Base-by-base conservation (phyloP, 2,329 filamentous ascomycete species). In the Periconia sp. region DNA sequence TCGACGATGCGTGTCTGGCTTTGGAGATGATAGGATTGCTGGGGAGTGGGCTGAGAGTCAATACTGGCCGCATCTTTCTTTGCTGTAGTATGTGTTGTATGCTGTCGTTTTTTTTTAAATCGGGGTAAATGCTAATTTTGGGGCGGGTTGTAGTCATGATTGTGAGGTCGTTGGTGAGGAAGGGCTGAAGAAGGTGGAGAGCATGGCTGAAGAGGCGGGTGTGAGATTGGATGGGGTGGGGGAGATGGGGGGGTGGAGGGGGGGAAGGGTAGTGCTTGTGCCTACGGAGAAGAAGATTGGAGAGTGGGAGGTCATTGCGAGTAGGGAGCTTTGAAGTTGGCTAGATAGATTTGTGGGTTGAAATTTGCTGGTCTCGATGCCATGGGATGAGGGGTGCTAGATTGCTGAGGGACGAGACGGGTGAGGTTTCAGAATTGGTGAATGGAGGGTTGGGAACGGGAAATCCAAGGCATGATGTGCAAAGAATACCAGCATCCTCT, bases 21-120 rank as follows among this genome's bases (percentile, higher is more conserved):
- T 44, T 13, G 53, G 44, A 8, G 58, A 64, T 5, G 48, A 55
- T n/a, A 48, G 33, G 2, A 54, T 48, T 21, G 63, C 59, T 1
- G 41, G 49, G 21, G 42, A 36, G 7, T 73, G 71, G 71, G 59
- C 52, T 4, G 51, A 63, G 6, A 48, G 63, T 21, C 36, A 40
- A 23, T 75, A 68, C 43, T 50, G 45, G 37, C 71, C 72, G 25
- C 72, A 75, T 61, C 48, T 69, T 32, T 73, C 69, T 46, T 47
- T 75, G 40, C 49, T 74, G 41, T 74, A 74, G 70, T 73, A 55
- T 56, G 70, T 68, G 45, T 33, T 23, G 8, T 19, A 12, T 12
- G 16, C n/a, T n/a, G n/a, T n/a, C n/a, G n/a, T n/a, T n/a, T n/a
- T n/a, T n/a, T n/a, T n/a, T n/a, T n/a, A n/a, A n/a, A n/a, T n/a